A percentile compares a stretch with the other conserved stretches of the same genome.
These are phyloP conservation scores for Xylaria castorea DNA, from an alignment of 495 filamentous ascomycete species.

Conservation along the genomic window DNA sequence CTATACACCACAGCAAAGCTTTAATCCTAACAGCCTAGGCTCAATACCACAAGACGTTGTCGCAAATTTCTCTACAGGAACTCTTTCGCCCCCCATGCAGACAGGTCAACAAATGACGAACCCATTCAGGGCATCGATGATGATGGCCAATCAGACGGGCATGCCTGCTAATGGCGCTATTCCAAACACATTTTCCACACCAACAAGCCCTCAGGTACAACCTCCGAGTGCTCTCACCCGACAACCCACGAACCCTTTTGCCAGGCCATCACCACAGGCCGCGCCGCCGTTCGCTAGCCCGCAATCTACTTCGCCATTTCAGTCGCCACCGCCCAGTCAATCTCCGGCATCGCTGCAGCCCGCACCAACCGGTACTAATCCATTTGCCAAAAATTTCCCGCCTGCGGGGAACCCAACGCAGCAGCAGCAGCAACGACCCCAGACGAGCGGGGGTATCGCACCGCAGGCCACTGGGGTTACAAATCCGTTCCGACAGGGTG, in stretches of 20 bases:
- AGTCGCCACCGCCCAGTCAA: conserved; percentile 55
- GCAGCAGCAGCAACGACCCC: conserved; percentile 42
- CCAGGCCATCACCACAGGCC: conserved; percentile 60
- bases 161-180: conserved; percentile 40
- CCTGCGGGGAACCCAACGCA: conserved; percentile 36
- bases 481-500: conserved; percentile 91
- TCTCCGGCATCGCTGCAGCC: conserved; percentile 63
- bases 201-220: conserved; percentile 40
- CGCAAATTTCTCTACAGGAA: conserved; percentile 53
- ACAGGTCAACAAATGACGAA: conserved; percentile 71
- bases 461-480: conserved; percentile 83
- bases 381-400: conserved; percentile 64
- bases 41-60: conserved; percentile 72
- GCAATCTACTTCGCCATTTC: conserved; percentile 56
- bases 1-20: conserved; percentile 70
- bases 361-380: conserved; percentile 72
- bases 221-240: conserved; percentile 54
- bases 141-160: conserved; percentile 63
- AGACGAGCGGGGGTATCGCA: conserved; percentile 56
- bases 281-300: conserved; percentile 54
- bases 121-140: conserved; percentile 87
- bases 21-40: conserved; percentile 59
- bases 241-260: conserved; percentile 88
- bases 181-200: conserved; percentile 33
- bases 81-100: conserved; percentile 43